phyloP scores from a whole-genome alignment of 2,329 filamentous ascomycete species.

The Graphilbum sp. region DNA sequence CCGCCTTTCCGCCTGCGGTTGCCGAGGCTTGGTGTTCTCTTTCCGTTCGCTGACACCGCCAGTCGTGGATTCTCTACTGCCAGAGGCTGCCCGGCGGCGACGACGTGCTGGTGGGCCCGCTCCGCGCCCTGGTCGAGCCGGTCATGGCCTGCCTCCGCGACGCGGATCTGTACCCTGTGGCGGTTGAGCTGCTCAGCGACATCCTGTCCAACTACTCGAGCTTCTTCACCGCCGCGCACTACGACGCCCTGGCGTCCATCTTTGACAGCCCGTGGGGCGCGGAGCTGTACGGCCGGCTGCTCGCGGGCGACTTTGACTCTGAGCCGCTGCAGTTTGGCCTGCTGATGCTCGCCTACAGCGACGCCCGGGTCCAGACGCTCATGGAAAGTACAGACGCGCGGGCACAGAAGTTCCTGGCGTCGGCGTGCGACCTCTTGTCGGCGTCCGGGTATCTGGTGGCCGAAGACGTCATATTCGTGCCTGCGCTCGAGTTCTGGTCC shows the following conservation, averaged over 20 bases:
- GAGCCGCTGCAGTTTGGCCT: constrained; percentile 49
- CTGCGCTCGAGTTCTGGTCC: constrained; percentile 67
- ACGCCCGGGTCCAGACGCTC: constrained; percentile 44
- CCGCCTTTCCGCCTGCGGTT: not conserved
- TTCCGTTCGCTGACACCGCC: not conserved
- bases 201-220: constrained; percentile 46
- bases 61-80: constrained; percentile 62
- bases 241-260: constrained; percentile 38
- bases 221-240: constrained; percentile 44
- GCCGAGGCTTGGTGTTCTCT: too few species aligned
- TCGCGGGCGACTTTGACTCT: constrained; percentile 45
- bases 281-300: constrained; percentile 34
- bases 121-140: constrained; percentile 42
- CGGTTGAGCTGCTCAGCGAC: constrained; percentile 49
- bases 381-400: constrained; percentile 34
- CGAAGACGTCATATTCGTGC: constrained; percentile 60
- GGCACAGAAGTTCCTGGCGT: constrained; percentile 35
- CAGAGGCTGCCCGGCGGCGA: constrained; percentile 45
- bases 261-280: constrained; percentile 45
- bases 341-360: constrained; percentile 52
- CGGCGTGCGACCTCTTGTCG: constrained; percentile 48
- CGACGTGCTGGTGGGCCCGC: constrained; percentile 37
- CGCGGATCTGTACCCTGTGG: constrained; percentile 39
- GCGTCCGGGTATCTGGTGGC: constrained; percentile 50
- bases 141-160: constrained; percentile 44